These are phyloP conservation scores for Raphanus hybrid DNA, from an alignment of 441 rosid genomes.

Conservation along the genomic window DNA sequence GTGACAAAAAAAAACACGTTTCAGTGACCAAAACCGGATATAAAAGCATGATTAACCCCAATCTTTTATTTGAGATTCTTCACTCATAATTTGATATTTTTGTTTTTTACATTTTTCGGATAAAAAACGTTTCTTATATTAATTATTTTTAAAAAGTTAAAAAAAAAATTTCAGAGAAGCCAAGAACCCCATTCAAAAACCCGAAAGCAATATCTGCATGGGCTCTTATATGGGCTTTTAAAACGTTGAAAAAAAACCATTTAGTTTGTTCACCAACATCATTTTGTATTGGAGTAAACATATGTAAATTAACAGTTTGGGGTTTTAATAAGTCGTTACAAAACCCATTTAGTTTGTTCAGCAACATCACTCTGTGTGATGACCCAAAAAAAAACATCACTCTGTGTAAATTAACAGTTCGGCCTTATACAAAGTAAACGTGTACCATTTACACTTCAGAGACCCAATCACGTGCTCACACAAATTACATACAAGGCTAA, in stretches of 20 bases:
- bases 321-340: neutral
- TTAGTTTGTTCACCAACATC: neutral
- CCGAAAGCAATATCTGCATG: neutral
- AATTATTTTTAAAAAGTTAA: too few relatives aligned
- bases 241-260: neutral
- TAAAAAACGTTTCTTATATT: too few relatives aligned
- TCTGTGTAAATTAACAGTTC: neutral
- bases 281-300: conserved; percentile 13
- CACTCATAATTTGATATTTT: too few relatives aligned
- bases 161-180: too few relatives aligned
- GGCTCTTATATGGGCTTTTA: neutral
- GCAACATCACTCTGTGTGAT: neutral
- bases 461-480: conserved; percentile 6
- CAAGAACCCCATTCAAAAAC: too few relatives aligned
- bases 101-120: too few relatives aligned
- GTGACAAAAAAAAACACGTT: too few relatives aligned
- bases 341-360: neutral
- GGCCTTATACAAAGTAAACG: neutral
- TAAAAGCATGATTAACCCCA: too few relatives aligned
- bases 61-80: too few relatives aligned
- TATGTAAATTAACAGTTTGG: neutral
- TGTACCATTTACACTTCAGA: conserved; percentile 10
- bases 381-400: too few relatives aligned
- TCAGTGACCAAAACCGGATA: neutral
- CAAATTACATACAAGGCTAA: conserved; percentile 32